Evolutionary conservation across 768 basidiomycete species (phyloP), one percentile per base, ranked within the genome.

Genomic region (Phanerodontia chrysosporium): DNA sequence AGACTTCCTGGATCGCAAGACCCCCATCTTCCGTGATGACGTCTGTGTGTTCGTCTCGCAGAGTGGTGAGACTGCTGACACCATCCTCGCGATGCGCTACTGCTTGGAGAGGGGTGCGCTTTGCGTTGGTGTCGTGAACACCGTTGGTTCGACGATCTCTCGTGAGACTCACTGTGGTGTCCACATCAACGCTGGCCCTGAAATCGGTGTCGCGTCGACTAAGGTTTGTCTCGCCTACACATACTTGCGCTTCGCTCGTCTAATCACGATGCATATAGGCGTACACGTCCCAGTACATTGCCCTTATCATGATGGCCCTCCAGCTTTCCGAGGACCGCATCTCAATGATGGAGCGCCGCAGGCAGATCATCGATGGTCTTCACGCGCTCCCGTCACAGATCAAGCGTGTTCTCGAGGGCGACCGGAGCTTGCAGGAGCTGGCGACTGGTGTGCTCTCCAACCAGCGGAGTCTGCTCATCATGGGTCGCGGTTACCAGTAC

Each of bases 141-240:
- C 94, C 35, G 97, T 99, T 67, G 97, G 97, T 51, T 97, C 95
- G 24, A 98, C 96, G 3, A 84, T 98, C 66, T 98, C 96, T 45
- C 91, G 96, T 69, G 95, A 98, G 76, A 95, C 95, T 2, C 97
- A 99, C 78, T 97, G 95, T 63, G 97, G 97, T 89, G 88, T 99
- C 54, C 97, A 98, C 78, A 98, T 99, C 79, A 99, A 99, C 70
- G 97, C 95, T 67, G 95, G 95, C 21, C 95, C 95, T 55, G 95
- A 98, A 79, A 95, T 99, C 64, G 96, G 97, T 81, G 97, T 99
- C 59, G 97, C 97, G 5, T 98, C 95, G 18, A 98, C 97, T 60
- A 99, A 99, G 85, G 89, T 87, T 45, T 32, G 18, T 45, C 69
- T 49, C 28, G 25, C 12, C 7, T 49, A 3, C 0, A 7, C 27